Evolutionary conservation across 73 alveolate species (phyloP).

Genomic region (Tetrahymena elliotti): DNA sequence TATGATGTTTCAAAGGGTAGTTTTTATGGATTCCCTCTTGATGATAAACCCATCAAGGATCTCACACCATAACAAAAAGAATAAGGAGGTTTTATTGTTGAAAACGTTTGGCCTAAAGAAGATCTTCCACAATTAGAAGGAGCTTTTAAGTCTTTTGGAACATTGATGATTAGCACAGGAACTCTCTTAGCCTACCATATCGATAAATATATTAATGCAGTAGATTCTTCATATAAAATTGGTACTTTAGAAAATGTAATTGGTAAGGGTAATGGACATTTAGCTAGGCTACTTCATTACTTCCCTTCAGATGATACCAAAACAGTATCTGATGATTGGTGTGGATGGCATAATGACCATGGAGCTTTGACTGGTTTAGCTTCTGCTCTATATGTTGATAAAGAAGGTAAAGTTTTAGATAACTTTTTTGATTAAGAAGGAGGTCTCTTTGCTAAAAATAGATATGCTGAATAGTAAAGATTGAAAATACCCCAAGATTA

Average conservation of each 20-base stretch:
- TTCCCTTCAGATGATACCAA: constrained; percentile 43
- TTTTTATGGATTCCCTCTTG: constrained; percentile 61
- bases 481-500: constrained; percentile 41
- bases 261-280: constrained; percentile 37
- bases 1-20: constrained; percentile 68
- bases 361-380: constrained; percentile 65
- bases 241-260: constrained; percentile 40
- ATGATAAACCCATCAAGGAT: constrained; percentile 29
- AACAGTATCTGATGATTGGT: constrained; percentile 40
- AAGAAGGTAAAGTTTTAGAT: constrained; percentile 21
- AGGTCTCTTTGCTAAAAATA: constrained; percentile 64
- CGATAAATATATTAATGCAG: constrained; percentile 45
- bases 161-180: constrained; percentile 53
- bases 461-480: constrained; percentile 42
- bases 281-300: constrained; percentile 67
- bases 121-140: constrained; percentile 53
- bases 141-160: constrained; percentile 54
- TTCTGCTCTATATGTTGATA: constrained; percentile 57
- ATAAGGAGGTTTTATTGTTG: constrained; percentile 2
- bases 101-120: constrained; percentile 53
- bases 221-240: constrained; percentile 16
- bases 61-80: constrained; percentile 4
- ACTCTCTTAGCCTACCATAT: constrained; percentile 50
- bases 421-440: constrained; percentile 45
- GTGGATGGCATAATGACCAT: constrained; percentile 86